Base-by-base conservation (phyloP, 1,284 basidiomycete species). In the Puccinia triticina region DNA sequence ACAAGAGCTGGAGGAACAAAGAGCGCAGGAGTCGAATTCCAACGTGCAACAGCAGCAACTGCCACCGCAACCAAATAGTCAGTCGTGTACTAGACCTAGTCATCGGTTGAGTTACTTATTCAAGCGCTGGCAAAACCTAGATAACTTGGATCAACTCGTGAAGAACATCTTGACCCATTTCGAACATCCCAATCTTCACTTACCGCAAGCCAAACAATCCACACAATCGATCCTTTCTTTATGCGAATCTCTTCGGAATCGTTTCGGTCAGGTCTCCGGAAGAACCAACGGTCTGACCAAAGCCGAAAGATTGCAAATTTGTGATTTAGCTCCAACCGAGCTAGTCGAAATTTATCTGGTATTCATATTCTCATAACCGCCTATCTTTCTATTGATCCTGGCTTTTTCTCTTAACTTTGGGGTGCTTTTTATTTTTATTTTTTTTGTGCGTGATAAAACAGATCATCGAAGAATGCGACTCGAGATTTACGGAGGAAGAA, bases 391-490 rank as follows among this genome's bases (percentile, higher is more conserved):
- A 16, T 57, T n/a, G n/a, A n/a, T n/a, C n/a, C n/a, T n/a, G n/a
- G n/a, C n/a, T n/a, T n/a, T n/a, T n/a, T n/a, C n/a, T n/a, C n/a
- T n/a, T n/a, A n/a, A n/a, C n/a, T n/a, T n/a, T n/a, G n/a, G n/a
- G n/a, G n/a, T n/a, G n/a, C n/a, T 21, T n/a, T 3, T 43, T 26
- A 21, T 18, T 18, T 21, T 73, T 37, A 76, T 32, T 32, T 74
- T 64, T 66, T 53, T 53, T 40, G 37, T 61, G 32, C 8, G 8
- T 43, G 64, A 37, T 34, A 37, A 26, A 3, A 55, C n/a, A 82
- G 81, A 82, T 82, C 21, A 69, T 82, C 23, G 81, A 77, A 61
- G 81, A 82, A 71, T 82, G 81, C 55, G 81, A 82, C 43, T 48
- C 64, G 18, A 37, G 81, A 32, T 82, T 82, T 50, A 69, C 61